phyloP scores from a whole-genome alignment of 495 filamentous ascomycete genomes.

The Neurospora hispaniola region DNA sequence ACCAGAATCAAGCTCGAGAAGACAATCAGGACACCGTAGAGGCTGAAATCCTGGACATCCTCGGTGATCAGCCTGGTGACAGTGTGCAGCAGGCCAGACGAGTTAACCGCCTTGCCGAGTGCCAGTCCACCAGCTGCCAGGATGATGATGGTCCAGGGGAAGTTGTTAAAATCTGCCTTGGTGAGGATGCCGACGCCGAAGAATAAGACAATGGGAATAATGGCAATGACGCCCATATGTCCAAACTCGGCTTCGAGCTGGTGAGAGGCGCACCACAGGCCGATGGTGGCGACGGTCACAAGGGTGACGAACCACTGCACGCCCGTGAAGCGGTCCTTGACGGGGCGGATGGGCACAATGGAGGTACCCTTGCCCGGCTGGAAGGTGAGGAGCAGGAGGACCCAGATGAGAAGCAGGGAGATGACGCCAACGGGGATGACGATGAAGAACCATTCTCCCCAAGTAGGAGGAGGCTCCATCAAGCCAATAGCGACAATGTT shows the following conservation, averaged over 20 bases:
- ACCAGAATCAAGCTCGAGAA: conserved; percentile 81
- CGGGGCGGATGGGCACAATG: conserved; percentile 83
- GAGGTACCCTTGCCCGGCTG: conserved; percentile 70
- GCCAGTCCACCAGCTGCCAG: conserved; percentile 88
- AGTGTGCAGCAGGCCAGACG: conserved; percentile 83
- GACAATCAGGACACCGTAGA: conserved; percentile 81
- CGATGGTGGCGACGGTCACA: conserved; percentile 79
- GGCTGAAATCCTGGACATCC: conserved; percentile 62
- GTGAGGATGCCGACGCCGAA: conserved; percentile 96
- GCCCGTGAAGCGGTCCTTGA: conserved; percentile 80
- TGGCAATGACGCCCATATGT: conserved; percentile 97
- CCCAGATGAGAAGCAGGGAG: conserved; percentile 82
- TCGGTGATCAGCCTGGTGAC: conserved; percentile 67
- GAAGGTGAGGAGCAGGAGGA: conserved; percentile 75
- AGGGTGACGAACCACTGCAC: conserved; percentile 86
- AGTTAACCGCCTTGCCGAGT: conserved; percentile 89
- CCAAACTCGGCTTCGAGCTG: conserved; percentile 80
- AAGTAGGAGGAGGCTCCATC: conserved; percentile 82
- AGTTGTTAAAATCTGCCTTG: conserved; percentile 99
- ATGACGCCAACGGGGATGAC: conserved; percentile 86
- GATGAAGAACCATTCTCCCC: conserved; percentile 96
- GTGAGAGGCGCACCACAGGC: conserved; percentile 85
- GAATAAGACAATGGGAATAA: conserved; percentile 91
- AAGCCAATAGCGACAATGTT: conserved; percentile 94
- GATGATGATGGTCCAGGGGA: conserved; percentile 99